Conservation (phyloP, 345 rosid species). For the Cardamine resedifolia region DNA sequence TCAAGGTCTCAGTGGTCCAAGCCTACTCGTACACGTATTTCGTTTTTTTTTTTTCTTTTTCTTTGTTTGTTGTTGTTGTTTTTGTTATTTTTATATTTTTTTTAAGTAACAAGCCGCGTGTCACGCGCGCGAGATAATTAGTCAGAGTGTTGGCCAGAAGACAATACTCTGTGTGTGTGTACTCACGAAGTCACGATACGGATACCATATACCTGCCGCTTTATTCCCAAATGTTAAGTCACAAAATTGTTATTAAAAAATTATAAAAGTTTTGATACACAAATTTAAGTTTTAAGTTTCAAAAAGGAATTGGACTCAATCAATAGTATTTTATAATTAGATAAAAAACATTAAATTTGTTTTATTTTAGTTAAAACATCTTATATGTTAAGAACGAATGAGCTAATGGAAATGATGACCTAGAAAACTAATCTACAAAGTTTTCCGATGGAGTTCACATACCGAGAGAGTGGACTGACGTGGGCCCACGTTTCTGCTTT, state of each 20-base stretch:
- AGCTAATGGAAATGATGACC: background rate
- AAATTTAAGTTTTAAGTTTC: no score
- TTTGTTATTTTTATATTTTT: no score
- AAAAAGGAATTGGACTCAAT: no score
- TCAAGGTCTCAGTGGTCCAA: background rate
- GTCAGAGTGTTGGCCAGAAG: background rate
- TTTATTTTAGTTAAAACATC: no score
- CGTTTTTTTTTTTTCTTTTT: no score
- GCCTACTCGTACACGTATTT: slow-evolving; percentile 1
- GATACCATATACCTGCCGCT: background rate
- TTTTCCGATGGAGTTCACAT: background rate
- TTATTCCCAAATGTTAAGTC: no score
- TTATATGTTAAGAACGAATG: no score
- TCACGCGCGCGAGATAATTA: background rate
- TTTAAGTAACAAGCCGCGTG: background rate
- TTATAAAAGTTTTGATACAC: no score
- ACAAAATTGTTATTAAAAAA: no score
- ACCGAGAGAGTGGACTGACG: background rate
- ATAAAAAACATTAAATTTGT: no score
- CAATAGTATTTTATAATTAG: no score
- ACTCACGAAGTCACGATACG: background rate
- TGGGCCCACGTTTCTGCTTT: background rate
- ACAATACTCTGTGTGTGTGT: background rate
- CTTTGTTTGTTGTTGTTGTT: no score
- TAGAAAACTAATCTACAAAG: background rate